These are phyloP conservation scores for Tuber borchii DNA, from an alignment of 495 filamentous ascomycete genomes.

Conservation along the genomic window DNA sequence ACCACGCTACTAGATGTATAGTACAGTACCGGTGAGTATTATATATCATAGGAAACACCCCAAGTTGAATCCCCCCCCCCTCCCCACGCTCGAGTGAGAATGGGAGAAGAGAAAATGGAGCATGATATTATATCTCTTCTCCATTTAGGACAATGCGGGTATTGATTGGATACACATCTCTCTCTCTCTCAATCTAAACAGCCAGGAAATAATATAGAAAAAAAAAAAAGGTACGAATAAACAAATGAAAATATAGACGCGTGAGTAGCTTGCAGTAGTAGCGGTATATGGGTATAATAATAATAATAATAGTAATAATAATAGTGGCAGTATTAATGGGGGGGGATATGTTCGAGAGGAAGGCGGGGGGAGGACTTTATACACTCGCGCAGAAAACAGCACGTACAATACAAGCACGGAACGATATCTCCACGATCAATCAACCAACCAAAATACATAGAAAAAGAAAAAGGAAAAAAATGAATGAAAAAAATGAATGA, in stretches of 20 bases:
- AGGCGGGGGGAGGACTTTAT: neutral
- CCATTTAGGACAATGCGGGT: neutral
- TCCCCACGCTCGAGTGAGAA: too few species aligned
- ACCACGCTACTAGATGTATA: too few species aligned
- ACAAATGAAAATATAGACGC: neutral
- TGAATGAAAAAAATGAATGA: neutral
- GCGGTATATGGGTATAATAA: neutral
- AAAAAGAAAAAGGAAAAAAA: slow-evolving; percentile 12
- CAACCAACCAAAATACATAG: slow-evolving; percentile 10
- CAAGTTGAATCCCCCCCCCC: too few species aligned
- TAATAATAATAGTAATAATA: neutral
- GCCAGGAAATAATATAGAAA: neutral
- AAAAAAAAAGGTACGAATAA: neutral
- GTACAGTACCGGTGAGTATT: too few species aligned
- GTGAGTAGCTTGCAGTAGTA: neutral
- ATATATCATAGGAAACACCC: too few species aligned
- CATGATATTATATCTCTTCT: neutral
- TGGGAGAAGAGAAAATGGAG: neutral
- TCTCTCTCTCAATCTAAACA: neutral
- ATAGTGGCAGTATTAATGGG: neutral
- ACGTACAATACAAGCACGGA: neutral
- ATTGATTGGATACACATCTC: neutral
- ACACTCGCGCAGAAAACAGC: neutral
- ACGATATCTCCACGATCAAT: neutral
- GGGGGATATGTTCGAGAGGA: neutral